Conservation (phyloP, 2,329 filamentous ascomycete genomes). For the Aspergillus sp. region DNA sequence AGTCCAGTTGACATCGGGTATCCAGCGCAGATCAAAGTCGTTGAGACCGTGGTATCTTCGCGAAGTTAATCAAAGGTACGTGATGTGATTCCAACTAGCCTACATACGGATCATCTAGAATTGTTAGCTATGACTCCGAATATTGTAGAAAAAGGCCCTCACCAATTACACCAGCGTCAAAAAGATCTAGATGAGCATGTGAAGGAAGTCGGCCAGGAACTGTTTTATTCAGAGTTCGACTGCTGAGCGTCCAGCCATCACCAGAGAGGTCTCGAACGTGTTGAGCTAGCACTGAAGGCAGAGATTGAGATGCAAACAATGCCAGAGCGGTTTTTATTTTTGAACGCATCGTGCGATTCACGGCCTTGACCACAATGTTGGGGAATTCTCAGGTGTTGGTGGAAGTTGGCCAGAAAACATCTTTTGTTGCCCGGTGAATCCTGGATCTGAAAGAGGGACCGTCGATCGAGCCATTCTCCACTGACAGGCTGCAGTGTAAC, state of each 20-base stretch:
- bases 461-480: too few relatives aligned
- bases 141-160: slow-evolving; percentile 25
- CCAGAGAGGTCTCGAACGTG: slow-evolving; percentile 39
- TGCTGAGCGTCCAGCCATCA: slow-evolving; percentile 43
- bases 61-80: neutral
- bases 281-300: slow-evolving; percentile 16
- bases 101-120: slow-evolving; percentile 30
- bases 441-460: too few relatives aligned
- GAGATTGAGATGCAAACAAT: slow-evolving; percentile 8
- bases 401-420: neutral
- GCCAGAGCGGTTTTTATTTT: slow-evolving; percentile 10
- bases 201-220: slow-evolving; percentile 54
- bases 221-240: slow-evolving; percentile 44
- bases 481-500: too few relatives aligned
- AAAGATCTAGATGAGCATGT: slow-evolving; percentile 57
- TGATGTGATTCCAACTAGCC: neutral
- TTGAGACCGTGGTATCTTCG: slow-evolving; percentile 50
- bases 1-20: slow-evolving; percentile 57
- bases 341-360: slow-evolving; percentile 12
- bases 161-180: slow-evolving; percentile 49
- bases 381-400: neutral
- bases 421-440: too few relatives aligned
- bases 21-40: slow-evolving; percentile 57
- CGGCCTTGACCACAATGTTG: neutral
- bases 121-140: slow-evolving; percentile 1